A percentile compares a stretch with the other conserved stretches of the same genome.
phyloP scores from a whole-genome alignment of 805 yeast genomes.

The Yamadazyma sp. region DNA sequence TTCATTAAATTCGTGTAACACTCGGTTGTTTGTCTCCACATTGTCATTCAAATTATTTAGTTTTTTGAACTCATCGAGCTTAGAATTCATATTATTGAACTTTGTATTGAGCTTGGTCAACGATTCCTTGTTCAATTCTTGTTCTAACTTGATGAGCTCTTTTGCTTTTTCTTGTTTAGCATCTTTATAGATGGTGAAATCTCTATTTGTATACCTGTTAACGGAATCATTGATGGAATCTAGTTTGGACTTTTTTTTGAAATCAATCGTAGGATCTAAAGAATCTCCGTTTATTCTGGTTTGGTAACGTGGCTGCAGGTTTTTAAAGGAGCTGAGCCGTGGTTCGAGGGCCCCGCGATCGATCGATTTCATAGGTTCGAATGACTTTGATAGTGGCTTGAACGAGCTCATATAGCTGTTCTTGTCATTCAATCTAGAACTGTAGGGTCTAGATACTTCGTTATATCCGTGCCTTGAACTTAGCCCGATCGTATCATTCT shows the following conservation, averaged over 20 bases:
- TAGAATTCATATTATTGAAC: conserved; percentile 9
- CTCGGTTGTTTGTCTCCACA: conserved; percentile 14
- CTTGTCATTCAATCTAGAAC: too few species aligned
- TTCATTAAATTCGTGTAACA: conserved; percentile 22
- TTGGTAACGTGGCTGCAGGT: too few species aligned
- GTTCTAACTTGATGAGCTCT: conserved; percentile 9
- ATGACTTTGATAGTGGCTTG: too few species aligned
- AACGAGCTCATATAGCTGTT: too few species aligned
- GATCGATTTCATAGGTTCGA: too few species aligned
- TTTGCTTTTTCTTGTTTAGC: conserved; percentile 1
- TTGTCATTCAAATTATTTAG: conserved; percentile 11
- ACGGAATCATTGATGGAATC: background rate
- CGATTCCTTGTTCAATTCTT: conserved; percentile 12
- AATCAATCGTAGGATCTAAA: background rate
- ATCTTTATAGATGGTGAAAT: conserved; percentile 5
- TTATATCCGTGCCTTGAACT: background rate
- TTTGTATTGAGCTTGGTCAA: conserved; percentile 14
- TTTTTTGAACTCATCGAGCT: conserved; percentile 7
- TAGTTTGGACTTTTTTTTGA: background rate
- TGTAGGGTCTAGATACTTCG: too few species aligned
- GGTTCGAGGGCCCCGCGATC: too few species aligned
- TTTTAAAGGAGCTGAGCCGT: too few species aligned
- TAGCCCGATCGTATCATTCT: background rate
- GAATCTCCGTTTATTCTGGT: background rate
- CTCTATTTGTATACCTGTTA: background rate